Evolutionary conservation across 108 stramenopile species (phyloP).

Genomic region (Skeletonema marinoi): DNA sequence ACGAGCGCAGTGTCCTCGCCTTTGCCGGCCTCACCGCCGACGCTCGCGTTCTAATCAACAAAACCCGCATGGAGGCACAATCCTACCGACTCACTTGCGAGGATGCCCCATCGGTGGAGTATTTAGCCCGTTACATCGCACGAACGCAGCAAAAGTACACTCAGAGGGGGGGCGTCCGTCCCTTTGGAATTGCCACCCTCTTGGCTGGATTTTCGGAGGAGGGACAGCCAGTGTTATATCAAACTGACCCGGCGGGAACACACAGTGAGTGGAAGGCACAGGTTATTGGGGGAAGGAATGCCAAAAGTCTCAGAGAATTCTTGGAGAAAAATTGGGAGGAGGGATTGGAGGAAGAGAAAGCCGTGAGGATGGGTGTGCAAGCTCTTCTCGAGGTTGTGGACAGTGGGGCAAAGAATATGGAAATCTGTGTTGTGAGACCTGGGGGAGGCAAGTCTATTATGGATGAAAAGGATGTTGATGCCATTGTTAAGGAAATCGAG

Average conservation of each 20-base stretch:
- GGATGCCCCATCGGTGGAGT: slow-evolving; percentile 97
- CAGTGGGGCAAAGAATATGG: slow-evolving; percentile 98
- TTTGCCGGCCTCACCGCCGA: slow-evolving; percentile 99
- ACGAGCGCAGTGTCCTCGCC: slow-evolving; percentile 94
- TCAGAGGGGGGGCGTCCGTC: slow-evolving; percentile 98
- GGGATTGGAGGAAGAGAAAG: slow-evolving; percentile 83
- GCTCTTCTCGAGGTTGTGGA: slow-evolving; percentile 99
- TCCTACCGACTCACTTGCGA: slow-evolving; percentile 99
- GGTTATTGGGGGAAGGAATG: slow-evolving; percentile 96
- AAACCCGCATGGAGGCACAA: slow-evolving; percentile 94
- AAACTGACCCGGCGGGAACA: slow-evolving; percentile 99
- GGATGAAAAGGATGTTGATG: slow-evolving; percentile 78
- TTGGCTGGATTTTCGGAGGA: slow-evolving; percentile 87
- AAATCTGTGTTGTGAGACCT: slow-evolving; percentile 82
- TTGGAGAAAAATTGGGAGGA: slow-evolving; percentile 96
- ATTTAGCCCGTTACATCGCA: slow-evolving; percentile 96
- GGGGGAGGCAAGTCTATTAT: slow-evolving; percentile 79
- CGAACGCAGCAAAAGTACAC: slow-evolving; percentile 99
- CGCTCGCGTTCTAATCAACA: slow-evolving; percentile 97
- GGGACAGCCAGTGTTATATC: slow-evolving; percentile 83
- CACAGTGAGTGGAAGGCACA: slow-evolving; percentile 98
- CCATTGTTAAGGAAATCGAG: slow-evolving; percentile 88
- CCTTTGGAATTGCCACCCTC: slow-evolving; percentile 96
- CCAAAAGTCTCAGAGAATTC: slow-evolving; percentile 96
- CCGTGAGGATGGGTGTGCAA: slow-evolving; percentile 90